These are phyloP conservation scores for Kingdonia uniflora DNA, from an alignment of 164 flowering plant genomes.

Conservation along the genomic window DNA sequence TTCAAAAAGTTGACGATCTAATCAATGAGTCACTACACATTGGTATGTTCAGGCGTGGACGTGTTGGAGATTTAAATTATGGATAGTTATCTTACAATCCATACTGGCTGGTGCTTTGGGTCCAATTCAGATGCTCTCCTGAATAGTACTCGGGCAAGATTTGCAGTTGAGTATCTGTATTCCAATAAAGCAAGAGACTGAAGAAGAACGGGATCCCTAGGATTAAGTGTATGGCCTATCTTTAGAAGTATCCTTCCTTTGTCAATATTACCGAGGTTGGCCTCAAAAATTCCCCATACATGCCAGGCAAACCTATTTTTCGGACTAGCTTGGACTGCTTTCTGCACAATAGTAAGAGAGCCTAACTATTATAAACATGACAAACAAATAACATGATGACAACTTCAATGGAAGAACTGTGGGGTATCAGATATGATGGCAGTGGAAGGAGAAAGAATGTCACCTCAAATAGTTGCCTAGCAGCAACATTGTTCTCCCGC, in stretches of 20 bases:
- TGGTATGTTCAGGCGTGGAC: too few species aligned
- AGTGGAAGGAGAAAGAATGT: neutral
- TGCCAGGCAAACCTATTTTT: slow-evolving; percentile 99
- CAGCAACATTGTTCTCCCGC: slow-evolving; percentile 52
- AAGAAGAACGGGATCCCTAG: slow-evolving; percentile 89
- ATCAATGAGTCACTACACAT: too few species aligned
- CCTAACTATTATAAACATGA: neutral
- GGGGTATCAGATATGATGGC: neutral
- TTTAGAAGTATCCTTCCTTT: slow-evolving; percentile 74
- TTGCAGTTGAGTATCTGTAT: slow-evolving; percentile 70
- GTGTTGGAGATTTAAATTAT: too few species aligned
- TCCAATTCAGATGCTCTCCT: slow-evolving; percentile 77
- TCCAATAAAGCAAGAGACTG: slow-evolving; percentile 93
- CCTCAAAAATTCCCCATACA: slow-evolving; percentile 91
- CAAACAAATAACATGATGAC: slow-evolving; percentile 1
- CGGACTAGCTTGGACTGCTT: slow-evolving; percentile 88
- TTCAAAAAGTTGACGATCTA: too few species aligned
- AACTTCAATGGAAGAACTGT: neutral
- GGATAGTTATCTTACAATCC: slow-evolving; percentile 55
- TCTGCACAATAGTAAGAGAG: slow-evolving; percentile 28
- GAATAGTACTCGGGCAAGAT: slow-evolving; percentile 72
- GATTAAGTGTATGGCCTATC: slow-evolving; percentile 90
- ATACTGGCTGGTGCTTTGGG: slow-evolving; percentile 86
- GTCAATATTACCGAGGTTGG: slow-evolving; percentile 51
- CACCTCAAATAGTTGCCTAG: slow-evolving; percentile 74